A percentile compares a stretch with the other conserved stretches of the same genome.
Evolutionary conservation across 805 yeast species (phyloP).

Genomic region (Candida maris): DNA sequence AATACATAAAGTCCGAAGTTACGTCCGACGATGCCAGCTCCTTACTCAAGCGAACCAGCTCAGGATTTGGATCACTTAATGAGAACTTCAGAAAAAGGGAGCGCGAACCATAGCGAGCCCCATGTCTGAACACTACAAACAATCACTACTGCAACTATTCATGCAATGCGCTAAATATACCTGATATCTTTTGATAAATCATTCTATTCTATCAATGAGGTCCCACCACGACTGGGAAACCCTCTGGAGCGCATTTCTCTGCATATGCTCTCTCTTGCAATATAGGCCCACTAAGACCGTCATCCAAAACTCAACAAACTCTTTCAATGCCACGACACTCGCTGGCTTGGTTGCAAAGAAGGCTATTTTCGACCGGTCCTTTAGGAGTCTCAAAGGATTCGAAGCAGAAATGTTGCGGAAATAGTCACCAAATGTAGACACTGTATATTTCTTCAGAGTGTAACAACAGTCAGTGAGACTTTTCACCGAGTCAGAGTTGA

Average conservation of each 20-base stretch:
- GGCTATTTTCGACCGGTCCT: conserved; percentile 18
- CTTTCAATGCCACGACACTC: conserved; percentile 26
- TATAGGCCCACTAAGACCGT: conserved; percentile 43
- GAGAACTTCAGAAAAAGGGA: too few relatives aligned
- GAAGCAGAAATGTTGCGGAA: conserved; percentile 27
- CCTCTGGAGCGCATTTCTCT: conserved; percentile 29
- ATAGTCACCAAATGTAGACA: conserved; percentile 55
- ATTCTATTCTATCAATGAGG: too few relatives aligned
- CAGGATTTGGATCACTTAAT: too few relatives aligned
- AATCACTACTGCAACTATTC: too few relatives aligned
- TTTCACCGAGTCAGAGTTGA: conserved; percentile 33
- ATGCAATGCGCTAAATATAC: too few relatives aligned
- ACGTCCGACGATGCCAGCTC: background rate
- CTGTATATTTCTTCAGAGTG: conserved; percentile 44
- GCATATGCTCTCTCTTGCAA: conserved; percentile 29
- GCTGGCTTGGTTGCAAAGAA: conserved; percentile 27
- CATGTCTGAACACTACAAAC: too few relatives aligned
- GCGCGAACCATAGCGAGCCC: too few relatives aligned
- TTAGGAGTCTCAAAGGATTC: conserved; percentile 20
- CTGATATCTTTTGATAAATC: too few relatives aligned
- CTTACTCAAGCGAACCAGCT: too few relatives aligned
- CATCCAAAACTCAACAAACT: conserved; percentile 53
- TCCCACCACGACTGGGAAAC: conserved; percentile 19
- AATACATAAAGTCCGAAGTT: conserved; percentile 5
- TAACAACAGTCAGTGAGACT: conserved; percentile 42